Evolutionary conservation across 495 filamentous ascomycete genomes (phyloP).

Genomic region (Tuber brumale): DNA sequence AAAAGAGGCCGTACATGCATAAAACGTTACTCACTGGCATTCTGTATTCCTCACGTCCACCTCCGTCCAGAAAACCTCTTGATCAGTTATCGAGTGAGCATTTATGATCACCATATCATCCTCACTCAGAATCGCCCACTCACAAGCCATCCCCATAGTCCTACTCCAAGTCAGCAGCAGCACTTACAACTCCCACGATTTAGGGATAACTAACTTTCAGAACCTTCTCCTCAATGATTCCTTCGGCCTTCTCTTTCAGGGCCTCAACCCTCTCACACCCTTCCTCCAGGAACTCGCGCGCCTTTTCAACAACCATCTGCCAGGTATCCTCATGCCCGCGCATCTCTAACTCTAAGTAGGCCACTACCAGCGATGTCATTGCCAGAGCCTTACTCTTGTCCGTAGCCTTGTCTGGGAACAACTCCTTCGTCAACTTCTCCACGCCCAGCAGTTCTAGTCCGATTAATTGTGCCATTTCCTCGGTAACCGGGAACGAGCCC

Average conservation of each 20-base stretch:
- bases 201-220: neutral
- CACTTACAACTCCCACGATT: neutral
- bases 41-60: neutral
- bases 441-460: slow-evolving; percentile 19
- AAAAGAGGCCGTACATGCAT: neutral
- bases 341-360: slow-evolving; percentile 47
- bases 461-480: slow-evolving; percentile 30
- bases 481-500: slow-evolving; percentile 40
- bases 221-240: neutral
- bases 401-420: neutral
- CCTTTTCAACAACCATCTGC: slow-evolving; percentile 54
- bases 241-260: neutral
- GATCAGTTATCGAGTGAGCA: neutral
- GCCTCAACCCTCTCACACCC: neutral
- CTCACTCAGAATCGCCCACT: neutral
- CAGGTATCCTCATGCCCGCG: slow-evolving; percentile 47
- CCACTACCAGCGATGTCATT: slow-evolving; percentile 51
- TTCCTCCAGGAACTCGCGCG: slow-evolving; percentile 44
- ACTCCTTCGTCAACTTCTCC: slow-evolving; percentile 14
- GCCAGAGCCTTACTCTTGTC: slow-evolving; percentile 19
- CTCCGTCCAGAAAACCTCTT: neutral
- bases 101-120: neutral
- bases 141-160: neutral
- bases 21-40: neutral
- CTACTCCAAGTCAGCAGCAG: neutral